Evolutionary conservation across 2,329 filamentous ascomycete genomes (phyloP).

Genomic region (Trichoderma simmonsii): DNA sequence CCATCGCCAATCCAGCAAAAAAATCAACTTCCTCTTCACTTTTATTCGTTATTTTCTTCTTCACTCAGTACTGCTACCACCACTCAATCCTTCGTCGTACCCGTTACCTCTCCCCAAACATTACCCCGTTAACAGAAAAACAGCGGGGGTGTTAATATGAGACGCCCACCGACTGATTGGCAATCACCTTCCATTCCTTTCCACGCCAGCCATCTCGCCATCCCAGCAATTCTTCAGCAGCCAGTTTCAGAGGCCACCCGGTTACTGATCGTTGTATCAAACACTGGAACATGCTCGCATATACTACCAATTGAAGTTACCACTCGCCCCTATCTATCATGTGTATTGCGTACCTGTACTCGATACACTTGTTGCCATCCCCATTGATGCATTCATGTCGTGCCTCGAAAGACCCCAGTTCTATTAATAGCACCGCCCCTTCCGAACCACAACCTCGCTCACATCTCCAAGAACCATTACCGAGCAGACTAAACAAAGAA

Average conservation of each 20-base stretch:
- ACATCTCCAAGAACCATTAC: neutral
- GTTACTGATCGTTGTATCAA: neutral
- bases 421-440: slow-evolving; percentile 4
- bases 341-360: neutral
- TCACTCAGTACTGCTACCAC: neutral
- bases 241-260: neutral
- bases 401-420: neutral
- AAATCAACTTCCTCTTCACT: neutral
- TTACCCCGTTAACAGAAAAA: neutral
- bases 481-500: neutral
- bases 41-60: neutral
- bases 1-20: neutral
- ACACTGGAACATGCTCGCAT: neutral
- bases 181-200: slow-evolving; percentile 17
- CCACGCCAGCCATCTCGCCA: slow-evolving; percentile 6
- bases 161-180: slow-evolving; percentile 10
- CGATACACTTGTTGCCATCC: too few species aligned
- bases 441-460: neutral
- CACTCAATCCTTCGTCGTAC: neutral
- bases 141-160: slow-evolving; percentile 17
- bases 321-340: neutral
- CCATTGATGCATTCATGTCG: neutral
- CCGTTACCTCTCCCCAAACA: neutral
- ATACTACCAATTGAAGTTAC: neutral
- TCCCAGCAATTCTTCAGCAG: neutral